Evolutionary conservation across 345 rosid genomes (phyloP).

Genomic region (Euphorbia tirucalli): DNA sequence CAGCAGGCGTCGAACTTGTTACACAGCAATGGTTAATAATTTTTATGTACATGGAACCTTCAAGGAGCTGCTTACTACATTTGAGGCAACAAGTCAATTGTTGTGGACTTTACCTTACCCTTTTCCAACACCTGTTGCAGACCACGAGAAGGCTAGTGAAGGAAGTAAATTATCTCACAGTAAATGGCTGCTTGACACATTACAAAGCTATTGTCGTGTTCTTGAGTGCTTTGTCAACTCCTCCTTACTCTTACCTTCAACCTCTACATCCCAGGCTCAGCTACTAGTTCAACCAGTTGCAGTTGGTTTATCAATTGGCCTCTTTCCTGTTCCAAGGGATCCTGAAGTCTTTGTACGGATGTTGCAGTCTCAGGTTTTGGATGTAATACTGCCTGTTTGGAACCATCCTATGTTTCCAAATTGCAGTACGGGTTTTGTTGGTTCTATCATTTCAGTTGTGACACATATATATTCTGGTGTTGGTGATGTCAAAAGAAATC

Average conservation of each 20-base stretch:
- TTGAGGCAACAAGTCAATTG: conserved; percentile 92
- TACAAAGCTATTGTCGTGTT: conserved; percentile 72
- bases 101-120: conserved; percentile 74
- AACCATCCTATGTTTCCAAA: conserved; percentile 76
- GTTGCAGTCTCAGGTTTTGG: conserved; percentile 92
- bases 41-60: conserved; percentile 92
- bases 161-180: conserved; percentile 59
- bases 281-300: conserved; percentile 87
- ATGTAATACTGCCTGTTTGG: conserved; percentile 84
- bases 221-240: conserved; percentile 89
- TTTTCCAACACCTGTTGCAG: conserved; percentile 46
- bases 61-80: conserved; percentile 83
- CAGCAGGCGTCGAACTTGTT: conserved; percentile 74
- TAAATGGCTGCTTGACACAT: conserved; percentile 78
- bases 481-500: conserved; percentile 79
- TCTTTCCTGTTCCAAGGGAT: conserved; percentile 88
- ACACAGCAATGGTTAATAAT: conserved; percentile 81
- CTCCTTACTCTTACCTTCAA: conserved; percentile 57
- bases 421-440: conserved; percentile 69
- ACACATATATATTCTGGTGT: conserved; percentile 81
- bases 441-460: conserved; percentile 73
- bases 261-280: conserved; percentile 78
- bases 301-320: conserved; percentile 83
- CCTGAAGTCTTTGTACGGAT: conserved; percentile 79
- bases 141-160: conserved; percentile 65